Evolutionary conservation across 1,139 yeast genomes (phyloP).

Genomic region (Suhomyces coccinellae): DNA sequence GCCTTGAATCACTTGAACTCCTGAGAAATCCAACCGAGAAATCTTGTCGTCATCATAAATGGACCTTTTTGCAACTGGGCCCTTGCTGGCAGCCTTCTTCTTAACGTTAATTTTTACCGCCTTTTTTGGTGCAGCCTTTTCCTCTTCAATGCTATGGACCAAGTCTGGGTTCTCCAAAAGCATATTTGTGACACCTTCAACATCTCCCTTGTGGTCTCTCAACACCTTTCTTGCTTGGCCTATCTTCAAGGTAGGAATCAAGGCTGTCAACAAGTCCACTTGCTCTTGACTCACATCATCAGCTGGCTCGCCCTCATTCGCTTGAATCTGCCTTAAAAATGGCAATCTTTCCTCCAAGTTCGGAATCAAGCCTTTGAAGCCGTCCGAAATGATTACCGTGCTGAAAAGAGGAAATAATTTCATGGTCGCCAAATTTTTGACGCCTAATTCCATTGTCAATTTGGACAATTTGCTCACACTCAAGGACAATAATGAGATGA

Average conservation of each 20-base stretch:
- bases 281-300: slow-evolving; percentile 33
- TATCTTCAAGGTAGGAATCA: slow-evolving; percentile 57
- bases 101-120: slow-evolving; percentile 2
- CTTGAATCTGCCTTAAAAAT: slow-evolving; percentile 29
- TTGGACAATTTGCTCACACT: slow-evolving; percentile 46
- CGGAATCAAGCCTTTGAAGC: slow-evolving; percentile 47
- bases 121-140: slow-evolving; percentile 5
- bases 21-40: slow-evolving; percentile 24
- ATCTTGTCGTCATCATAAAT: slow-evolving; percentile 34
- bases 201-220: slow-evolving; percentile 47
- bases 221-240: slow-evolving; percentile 50
- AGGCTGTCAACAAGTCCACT: slow-evolving; percentile 47
- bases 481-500: slow-evolving; percentile 53
- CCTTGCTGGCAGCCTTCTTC: not conserved
- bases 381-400: slow-evolving; percentile 48
- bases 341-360: slow-evolving; percentile 51
- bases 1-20: slow-evolving; percentile 22
- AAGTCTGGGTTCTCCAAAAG: slow-evolving; percentile 62
- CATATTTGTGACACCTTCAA: slow-evolving; percentile 59
- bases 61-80: slow-evolving; percentile 17
- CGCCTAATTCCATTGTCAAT: slow-evolving; percentile 44
- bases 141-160: slow-evolving; percentile 23
- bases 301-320: slow-evolving; percentile 15
- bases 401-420: slow-evolving; percentile 54
- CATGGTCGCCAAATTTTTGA: slow-evolving; percentile 42